Percentiles rank a stretch among this genome's conserved stretches.
Evolutionary conservation across 495 filamentous ascomycete species (phyloP).

Genomic region (Astrothelium subdiscretum): DNA sequence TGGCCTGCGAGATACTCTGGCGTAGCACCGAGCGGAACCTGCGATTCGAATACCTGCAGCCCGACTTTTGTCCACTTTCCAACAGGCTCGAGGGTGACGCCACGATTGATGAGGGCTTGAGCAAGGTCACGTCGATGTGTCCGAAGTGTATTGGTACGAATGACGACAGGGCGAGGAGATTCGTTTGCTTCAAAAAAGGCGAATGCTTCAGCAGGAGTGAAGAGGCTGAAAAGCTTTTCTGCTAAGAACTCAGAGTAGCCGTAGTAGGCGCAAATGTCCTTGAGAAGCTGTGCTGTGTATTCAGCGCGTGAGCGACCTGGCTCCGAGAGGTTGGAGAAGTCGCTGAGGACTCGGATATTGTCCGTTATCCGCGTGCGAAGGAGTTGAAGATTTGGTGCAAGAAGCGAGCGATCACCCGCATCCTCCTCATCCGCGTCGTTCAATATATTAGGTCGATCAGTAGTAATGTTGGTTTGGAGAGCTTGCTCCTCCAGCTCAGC

Average conservation of each 20-base stretch:
- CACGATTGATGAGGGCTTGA: slow-evolving; percentile 90
- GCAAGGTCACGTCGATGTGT: slow-evolving; percentile 87
- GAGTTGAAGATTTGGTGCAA: slow-evolving; percentile 82
- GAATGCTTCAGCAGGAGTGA: slow-evolving; percentile 87
- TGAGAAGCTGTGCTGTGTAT: slow-evolving; percentile 73
- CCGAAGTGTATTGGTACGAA: slow-evolving; percentile 88
- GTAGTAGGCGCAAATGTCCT: slow-evolving; percentile 90
- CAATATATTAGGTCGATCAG: slow-evolving; percentile 64
- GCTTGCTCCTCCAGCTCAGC: slow-evolving; percentile 76
- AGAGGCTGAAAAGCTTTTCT: slow-evolving; percentile 80
- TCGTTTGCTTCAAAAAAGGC: slow-evolving; percentile 99
- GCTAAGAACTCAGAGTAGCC: slow-evolving; percentile 77
- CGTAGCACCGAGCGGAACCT: slow-evolving; percentile 91
- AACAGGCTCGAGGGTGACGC: slow-evolving; percentile 89
- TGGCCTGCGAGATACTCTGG: slow-evolving; percentile 95
- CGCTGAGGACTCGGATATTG: slow-evolving; percentile 78
- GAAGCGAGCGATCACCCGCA: slow-evolving; percentile 36
- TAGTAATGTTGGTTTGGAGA: slow-evolving; percentile 87
- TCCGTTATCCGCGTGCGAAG: slow-evolving; percentile 86
- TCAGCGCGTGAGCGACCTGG: slow-evolving; percentile 70
- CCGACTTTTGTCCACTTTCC: slow-evolving; percentile 99
- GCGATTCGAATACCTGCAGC: slow-evolving; percentile 86
- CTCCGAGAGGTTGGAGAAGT: slow-evolving; percentile 69
- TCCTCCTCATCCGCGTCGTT: slow-evolving; percentile 43
- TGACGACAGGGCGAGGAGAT: slow-evolving; percentile 72